These are phyloP conservation scores for Aegle marmelos DNA, from an alignment of 345 rosid species.

Conservation along the genomic window DNA sequence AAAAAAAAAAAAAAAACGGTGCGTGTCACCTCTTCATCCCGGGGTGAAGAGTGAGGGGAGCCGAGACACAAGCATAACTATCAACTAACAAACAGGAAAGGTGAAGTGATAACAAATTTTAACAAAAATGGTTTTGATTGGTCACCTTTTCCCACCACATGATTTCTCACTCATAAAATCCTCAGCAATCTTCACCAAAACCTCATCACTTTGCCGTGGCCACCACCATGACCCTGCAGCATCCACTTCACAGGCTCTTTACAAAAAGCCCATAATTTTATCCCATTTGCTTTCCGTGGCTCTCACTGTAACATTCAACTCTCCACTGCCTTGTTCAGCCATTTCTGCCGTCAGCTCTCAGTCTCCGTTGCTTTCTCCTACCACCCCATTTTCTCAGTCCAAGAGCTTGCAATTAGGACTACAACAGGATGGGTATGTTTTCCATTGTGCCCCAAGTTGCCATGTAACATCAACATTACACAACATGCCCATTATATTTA, in stretches of 20 bases:
- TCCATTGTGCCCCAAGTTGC: not conserved
- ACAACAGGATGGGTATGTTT: constrained; percentile 53
- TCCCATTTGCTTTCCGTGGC: constrained; percentile 53
- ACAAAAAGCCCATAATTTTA: constrained; percentile 32
- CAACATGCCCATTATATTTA: no score
- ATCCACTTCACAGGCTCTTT: not conserved
- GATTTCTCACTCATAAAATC: constrained; percentile 20
- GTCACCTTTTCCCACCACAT: constrained; percentile 29
- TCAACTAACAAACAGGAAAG: no score
- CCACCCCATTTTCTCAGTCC: constrained; percentile 93
- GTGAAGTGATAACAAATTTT: not conserved
- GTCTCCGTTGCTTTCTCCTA: constrained; percentile 40
- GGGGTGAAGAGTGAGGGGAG: not conserved
- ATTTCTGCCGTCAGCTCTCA: constrained; percentile 64
- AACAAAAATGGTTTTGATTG: constrained; percentile 24
- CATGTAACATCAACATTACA: not conserved
- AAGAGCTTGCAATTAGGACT: constrained; percentile 67
- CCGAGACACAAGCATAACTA: not conserved
- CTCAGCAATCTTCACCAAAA: not conserved
- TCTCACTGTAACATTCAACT: constrained; percentile 45
- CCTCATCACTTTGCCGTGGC: constrained; percentile 14
- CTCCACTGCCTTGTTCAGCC: constrained; percentile 61
- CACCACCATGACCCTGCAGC: not conserved
- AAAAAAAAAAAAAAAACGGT: not conserved
- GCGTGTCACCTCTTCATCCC: not conserved